Percentiles rank a stretch among this genome's conserved stretches.
These are phyloP conservation scores for Iberis amara DNA, from an alignment of 441 rosid species.

Conservation along the genomic window DNA sequence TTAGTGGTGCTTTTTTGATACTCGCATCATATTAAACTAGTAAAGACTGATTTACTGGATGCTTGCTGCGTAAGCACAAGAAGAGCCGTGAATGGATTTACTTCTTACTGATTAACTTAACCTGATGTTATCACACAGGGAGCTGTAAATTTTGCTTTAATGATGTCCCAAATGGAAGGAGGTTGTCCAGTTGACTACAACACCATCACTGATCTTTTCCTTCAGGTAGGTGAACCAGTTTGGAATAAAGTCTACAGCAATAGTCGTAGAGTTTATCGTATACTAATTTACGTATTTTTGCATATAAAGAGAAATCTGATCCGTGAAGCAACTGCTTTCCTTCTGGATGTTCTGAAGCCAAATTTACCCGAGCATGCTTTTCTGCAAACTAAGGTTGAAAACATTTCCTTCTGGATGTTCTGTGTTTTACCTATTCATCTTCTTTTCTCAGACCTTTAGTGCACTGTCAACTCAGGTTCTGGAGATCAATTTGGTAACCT, in stretches of 20 bases:
- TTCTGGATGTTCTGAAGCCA: conserved; percentile 96
- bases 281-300: conserved; percentile 13
- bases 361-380: conserved; percentile 90
- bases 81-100: conserved; percentile 10
- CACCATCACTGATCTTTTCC: conserved; percentile 97
- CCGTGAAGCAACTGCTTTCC: conserved; percentile 98
- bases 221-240: conserved; percentile 59
- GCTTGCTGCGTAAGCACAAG: conserved; percentile 15
- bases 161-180: conserved; percentile 99
- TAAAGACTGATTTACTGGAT: conserved; percentile 10
- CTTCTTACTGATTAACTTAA: background rate
- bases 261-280: conserved; percentile 1
- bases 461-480: conserved; percentile 52
- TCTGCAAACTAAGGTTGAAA: conserved; percentile 86
- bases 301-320: conserved; percentile 80
- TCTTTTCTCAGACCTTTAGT: conserved; percentile 26
- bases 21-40: conserved; percentile 18
- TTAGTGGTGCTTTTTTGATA: conserved; percentile 32
- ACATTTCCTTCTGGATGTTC: conserved; percentile 19
- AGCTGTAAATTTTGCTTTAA: conserved; percentile 96
- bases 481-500: conserved; percentile 96
- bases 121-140: conserved; percentile 50
- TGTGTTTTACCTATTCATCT: conserved; percentile 8
- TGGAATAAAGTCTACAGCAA: background rate
- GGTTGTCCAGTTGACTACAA: conserved; percentile 98